Percentiles rank a stretch among this genome's conserved stretches.
Conservation (phyloP, 2,329 filamentous ascomycete species). For the Trichophyton benhamiae region DNA sequence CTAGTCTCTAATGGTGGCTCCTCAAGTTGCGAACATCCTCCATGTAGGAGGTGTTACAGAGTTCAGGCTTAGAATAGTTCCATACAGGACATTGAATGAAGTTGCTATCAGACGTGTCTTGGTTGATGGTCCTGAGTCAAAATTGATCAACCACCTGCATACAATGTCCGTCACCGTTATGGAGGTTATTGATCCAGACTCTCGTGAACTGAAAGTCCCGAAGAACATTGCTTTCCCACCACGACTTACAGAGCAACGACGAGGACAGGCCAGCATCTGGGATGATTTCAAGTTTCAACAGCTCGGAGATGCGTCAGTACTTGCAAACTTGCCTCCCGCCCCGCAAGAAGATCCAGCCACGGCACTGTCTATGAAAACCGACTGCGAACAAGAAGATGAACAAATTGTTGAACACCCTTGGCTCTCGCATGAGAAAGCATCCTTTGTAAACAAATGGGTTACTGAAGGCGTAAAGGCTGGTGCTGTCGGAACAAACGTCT, state of each 20-base stretch:
- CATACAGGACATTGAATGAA: constrained; percentile 15
- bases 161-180: constrained; percentile 19
- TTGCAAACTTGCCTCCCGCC: constrained; percentile 11
- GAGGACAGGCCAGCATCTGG: constrained; percentile 23
- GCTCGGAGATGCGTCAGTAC: constrained; percentile 21
- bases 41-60: constrained; percentile 8
- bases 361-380: neutral
- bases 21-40: constrained; percentile 16
- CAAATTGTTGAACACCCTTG: constrained; percentile 15
- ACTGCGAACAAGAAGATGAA: neutral
- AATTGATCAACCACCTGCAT: constrained; percentile 10
- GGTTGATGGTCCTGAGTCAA: constrained; percentile 13
- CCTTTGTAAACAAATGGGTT: constrained; percentile 22
- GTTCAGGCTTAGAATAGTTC: constrained; percentile 13
- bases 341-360: constrained; percentile 7
- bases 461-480: constrained; percentile 16
- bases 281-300: constrained; percentile 20
- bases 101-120: constrained; percentile 17
- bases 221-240: constrained; percentile 15
- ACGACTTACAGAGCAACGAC: constrained; percentile 12
- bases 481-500: constrained; percentile 5
- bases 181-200: constrained; percentile 13
- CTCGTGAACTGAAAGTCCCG: constrained; percentile 10
- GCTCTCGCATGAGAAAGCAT: constrained; percentile 20
- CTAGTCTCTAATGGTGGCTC: constrained; percentile 15